Evolutionary conservation across 78 protist species (phyloP).

Genomic region (Dictyostelium discoideum): DNA sequence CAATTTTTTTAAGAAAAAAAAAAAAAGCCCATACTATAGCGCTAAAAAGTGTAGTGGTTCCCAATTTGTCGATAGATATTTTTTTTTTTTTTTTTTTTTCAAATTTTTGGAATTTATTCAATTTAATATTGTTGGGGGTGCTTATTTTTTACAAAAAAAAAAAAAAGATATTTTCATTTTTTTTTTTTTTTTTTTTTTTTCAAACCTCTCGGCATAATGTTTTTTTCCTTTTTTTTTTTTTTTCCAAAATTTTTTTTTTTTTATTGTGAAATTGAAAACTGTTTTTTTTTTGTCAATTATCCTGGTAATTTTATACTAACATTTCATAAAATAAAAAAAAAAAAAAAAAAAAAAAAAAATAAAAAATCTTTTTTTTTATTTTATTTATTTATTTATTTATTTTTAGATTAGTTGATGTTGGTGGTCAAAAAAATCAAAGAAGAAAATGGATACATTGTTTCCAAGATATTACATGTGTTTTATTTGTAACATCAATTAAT

Average conservation of each 20-base stretch:
- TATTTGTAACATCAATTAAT: constrained; percentile 84
- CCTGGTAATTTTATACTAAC: no score
- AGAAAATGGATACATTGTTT: constrained; percentile 96
- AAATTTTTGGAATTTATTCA: background rate
- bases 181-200: background rate
- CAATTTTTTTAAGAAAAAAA: no score
- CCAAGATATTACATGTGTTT: constrained; percentile 86
- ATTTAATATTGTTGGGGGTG: background rate
- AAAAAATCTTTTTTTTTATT: background rate
- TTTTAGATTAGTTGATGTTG: constrained; percentile 91
- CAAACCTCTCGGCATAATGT: background rate
- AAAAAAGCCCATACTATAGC: background rate
- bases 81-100: background rate
- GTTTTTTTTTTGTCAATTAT: background rate
- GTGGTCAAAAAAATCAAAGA: constrained; percentile 95
- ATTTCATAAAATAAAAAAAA: background rate
- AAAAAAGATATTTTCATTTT: background rate
- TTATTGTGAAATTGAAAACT: no score
- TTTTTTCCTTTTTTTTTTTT: background rate
- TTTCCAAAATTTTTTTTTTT: background rate
- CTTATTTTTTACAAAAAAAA: background rate
- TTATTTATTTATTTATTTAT: background rate
- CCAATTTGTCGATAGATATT: background rate
- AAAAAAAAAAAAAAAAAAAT: background rate
- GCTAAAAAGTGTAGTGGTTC: background rate